These are phyloP conservation scores for Neofusicoccum sp. DNA, from an alignment of 2,329 filamentous ascomycete genomes.

Conservation along the genomic window DNA sequence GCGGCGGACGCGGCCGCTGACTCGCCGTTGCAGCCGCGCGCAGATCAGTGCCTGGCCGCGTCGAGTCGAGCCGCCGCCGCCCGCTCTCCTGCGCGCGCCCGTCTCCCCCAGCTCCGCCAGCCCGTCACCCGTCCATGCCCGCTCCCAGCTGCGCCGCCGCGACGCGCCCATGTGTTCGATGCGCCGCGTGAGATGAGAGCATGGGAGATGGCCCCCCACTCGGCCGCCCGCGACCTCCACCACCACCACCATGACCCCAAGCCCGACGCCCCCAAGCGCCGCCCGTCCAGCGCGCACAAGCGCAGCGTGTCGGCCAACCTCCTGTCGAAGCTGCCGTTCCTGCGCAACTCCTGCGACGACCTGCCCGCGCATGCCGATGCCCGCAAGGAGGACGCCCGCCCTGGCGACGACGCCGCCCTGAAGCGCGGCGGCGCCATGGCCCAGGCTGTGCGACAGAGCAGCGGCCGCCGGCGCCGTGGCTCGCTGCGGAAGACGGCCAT, in stretches of 20 bases:
- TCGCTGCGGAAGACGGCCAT: conserved; percentile 86
- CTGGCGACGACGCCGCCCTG: background rate
- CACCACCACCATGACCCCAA: background rate
- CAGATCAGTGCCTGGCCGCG: too few relatives aligned
- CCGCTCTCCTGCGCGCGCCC: background rate
- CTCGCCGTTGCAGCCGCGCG: too few relatives aligned
- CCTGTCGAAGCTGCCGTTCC: conserved; percentile 67
- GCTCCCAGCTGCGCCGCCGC: background rate
- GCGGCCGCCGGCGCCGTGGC: conserved; percentile 68
- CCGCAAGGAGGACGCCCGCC: conserved; percentile 19
- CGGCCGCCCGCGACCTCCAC: background rate
- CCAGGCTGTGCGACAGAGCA: conserved; percentile 46
- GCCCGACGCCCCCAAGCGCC: background rate
- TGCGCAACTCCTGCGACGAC: conserved; percentile 51
- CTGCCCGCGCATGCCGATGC: conserved; percentile 18
- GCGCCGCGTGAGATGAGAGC: conserved; percentile 16
- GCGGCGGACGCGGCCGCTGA: background rate
- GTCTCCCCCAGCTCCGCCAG: background rate
- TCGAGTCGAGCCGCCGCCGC: background rate
- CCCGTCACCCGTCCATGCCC: background rate
- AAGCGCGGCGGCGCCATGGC: conserved; percentile 37
- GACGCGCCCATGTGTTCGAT: conserved; percentile 1
- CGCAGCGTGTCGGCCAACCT: conserved; percentile 63
- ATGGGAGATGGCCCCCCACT: conserved; percentile 27
- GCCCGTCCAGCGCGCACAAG: conserved; percentile 38